These are phyloP conservation scores for Haberlea rhodopensis DNA, from an alignment of 257 asterid genomes.

Conservation along the genomic window DNA sequence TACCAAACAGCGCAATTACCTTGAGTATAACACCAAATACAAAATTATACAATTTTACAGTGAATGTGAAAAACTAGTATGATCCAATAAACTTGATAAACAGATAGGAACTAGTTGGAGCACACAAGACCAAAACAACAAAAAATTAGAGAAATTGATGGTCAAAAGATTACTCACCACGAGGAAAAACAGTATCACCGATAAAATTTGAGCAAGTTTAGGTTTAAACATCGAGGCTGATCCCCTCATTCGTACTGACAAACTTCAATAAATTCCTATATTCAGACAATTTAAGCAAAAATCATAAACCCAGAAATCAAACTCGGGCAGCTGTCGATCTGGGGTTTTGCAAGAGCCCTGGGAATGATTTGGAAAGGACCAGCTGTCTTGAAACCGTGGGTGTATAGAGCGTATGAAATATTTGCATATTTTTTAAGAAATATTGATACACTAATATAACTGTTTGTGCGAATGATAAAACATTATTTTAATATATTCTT, in stretches of 20 bases:
- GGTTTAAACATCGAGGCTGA: slow-evolving; percentile 41
- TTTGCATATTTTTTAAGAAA: too few relatives aligned
- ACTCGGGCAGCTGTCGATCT: not conserved
- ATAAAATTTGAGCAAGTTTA: slow-evolving; percentile 29
- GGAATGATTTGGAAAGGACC: not conserved
- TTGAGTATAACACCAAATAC: not conserved
- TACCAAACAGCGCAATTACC: slow-evolving; percentile 5
- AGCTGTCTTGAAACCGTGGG: not conserved
- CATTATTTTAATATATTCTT: too few relatives aligned
- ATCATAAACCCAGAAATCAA: not conserved
- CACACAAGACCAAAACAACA: not conserved
- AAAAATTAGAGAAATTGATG: not conserved
- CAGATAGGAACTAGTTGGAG: slow-evolving; percentile 13
- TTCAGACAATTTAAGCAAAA: not conserved
- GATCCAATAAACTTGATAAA: slow-evolving; percentile 6
- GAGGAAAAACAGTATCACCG: slow-evolving; percentile 30
- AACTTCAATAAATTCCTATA: not conserved
- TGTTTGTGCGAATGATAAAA: too few relatives aligned
- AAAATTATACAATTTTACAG: slow-evolving; percentile 11
- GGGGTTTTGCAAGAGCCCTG: not conserved
- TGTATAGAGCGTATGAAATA: too few relatives aligned
- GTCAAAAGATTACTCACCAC: slow-evolving; percentile 32
- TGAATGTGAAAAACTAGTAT: not conserved
- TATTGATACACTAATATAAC: too few relatives aligned
- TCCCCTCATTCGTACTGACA: slow-evolving; percentile 31